These are phyloP conservation scores for Ambrosiella beaveri DNA, from an alignment of 2,329 filamentous ascomycete genomes.

Conservation along the genomic window DNA sequence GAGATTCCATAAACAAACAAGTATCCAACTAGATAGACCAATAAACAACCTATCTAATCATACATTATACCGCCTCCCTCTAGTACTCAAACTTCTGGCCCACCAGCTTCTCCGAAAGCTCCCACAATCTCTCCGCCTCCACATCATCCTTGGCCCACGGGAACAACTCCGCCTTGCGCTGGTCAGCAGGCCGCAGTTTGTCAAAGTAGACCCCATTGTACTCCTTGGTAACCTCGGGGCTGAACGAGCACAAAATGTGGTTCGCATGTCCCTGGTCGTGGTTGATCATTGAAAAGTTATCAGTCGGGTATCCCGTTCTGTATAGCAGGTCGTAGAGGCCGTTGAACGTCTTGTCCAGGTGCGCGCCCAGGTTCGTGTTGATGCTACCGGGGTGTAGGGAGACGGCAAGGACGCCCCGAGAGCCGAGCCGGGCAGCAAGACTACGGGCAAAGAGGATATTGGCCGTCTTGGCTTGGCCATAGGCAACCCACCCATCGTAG, in stretches of 20 bases:
- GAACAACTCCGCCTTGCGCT: neutral
- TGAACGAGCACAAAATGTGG: neutral
- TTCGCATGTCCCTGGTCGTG: neutral
- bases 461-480: conserved; percentile 19
- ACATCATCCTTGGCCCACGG: conserved; percentile 8
- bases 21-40: no score
- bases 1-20: conserved; percentile 1
- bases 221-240: neutral
- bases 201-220: neutral
- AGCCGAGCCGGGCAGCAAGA: conserved; percentile 11
- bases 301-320: neutral
- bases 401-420: conserved; percentile 1
- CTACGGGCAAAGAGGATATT: conserved; percentile 17
- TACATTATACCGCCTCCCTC: neutral
- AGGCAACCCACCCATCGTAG: conserved; percentile 15
- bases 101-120: conserved; percentile 12
- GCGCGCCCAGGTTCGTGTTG: conserved; percentile 10
- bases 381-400: conserved; percentile 15
- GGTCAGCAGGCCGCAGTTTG: neutral
- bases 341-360: neutral
- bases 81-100: conserved; percentile 3
- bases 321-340: neutral
- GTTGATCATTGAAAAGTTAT: neutral
- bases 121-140: conserved; percentile 15
- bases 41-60: neutral